phyloP scores from a whole-genome alignment of 345 rosid species.

The Raphanus raphanistrum region DNA sequence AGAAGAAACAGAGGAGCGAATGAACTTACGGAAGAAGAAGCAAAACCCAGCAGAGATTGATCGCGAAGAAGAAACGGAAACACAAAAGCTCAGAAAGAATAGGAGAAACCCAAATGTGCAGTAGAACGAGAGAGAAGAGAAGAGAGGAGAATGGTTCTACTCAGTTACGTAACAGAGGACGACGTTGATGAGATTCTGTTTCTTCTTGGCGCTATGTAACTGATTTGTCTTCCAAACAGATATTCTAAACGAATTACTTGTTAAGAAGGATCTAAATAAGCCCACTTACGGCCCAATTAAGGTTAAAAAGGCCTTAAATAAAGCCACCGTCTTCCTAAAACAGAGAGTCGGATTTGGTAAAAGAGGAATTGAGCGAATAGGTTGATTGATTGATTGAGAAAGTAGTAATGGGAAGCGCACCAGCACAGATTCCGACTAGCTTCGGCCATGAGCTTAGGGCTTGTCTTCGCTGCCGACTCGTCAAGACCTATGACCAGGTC shows the following conservation, averaged over 20 bases:
- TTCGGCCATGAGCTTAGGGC: background rate
- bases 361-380: background rate
- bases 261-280: background rate
- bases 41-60: background rate
- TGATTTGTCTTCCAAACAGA: background rate
- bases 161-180: background rate
- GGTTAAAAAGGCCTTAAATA: background rate
- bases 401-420: background rate
- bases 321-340: background rate
- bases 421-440: background rate
- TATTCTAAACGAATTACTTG: background rate
- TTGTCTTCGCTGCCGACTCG: background rate
- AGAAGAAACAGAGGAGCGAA: background rate
- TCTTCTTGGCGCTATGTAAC: background rate
- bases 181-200: background rate
- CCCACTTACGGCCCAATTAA: background rate
- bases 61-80: background rate
- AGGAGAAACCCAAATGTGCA: background rate
- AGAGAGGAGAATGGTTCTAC: background rate
- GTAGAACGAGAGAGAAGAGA: background rate
- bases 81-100: background rate
- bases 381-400: background rate
- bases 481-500: background rate
- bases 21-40: background rate
- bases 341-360: background rate